These are phyloP conservation scores for Colletotrichum falcatum DNA, from an alignment of 2,329 filamentous ascomycete species.

Conservation along the genomic window DNA sequence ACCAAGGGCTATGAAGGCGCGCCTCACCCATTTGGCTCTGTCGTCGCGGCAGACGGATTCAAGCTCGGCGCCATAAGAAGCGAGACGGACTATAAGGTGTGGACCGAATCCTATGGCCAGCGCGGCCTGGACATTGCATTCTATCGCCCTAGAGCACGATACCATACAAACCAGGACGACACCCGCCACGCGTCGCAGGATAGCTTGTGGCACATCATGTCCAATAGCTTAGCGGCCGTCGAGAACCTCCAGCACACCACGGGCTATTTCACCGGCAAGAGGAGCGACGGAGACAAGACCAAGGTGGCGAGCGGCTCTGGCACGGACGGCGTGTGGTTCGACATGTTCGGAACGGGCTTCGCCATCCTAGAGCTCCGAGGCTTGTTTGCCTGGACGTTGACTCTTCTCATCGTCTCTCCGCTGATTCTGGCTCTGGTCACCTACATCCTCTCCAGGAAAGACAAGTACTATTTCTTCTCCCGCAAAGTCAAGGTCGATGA, in stretches of 20 bases:
- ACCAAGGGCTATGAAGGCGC: constrained; percentile 80
- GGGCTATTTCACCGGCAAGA: constrained; percentile 70
- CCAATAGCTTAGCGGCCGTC: constrained; percentile 81
- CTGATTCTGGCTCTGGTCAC: constrained; percentile 77
- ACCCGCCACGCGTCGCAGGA: constrained; percentile 77
- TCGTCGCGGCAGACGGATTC: constrained; percentile 87
- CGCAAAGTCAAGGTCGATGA: constrained; percentile 67
- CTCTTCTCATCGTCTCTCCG: constrained; percentile 83
- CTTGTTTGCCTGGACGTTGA: constrained; percentile 89
- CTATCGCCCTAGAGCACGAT: constrained; percentile 84
- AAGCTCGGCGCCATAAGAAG: constrained; percentile 82
- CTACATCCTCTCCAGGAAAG: constrained; percentile 74
- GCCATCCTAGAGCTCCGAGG: constrained; percentile 83
- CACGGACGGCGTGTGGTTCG: constrained; percentile 89
- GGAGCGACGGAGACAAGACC: constrained; percentile 65
- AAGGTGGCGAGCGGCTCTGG: constrained; percentile 76
- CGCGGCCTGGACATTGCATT: constrained; percentile 94
- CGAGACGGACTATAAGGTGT: constrained; percentile 90
- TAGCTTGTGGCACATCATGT: constrained; percentile 95
- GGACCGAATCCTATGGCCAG: constrained; percentile 77
- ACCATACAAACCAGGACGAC: constrained; percentile 93
- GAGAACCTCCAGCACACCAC: constrained; percentile 75
- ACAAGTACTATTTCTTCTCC: constrained; percentile 92
- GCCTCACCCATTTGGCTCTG: constrained; percentile 83
- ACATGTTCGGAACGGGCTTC: constrained; percentile 84